Conservation (phyloP, 139 green algal species). For the Ulvella scutata region DNA sequence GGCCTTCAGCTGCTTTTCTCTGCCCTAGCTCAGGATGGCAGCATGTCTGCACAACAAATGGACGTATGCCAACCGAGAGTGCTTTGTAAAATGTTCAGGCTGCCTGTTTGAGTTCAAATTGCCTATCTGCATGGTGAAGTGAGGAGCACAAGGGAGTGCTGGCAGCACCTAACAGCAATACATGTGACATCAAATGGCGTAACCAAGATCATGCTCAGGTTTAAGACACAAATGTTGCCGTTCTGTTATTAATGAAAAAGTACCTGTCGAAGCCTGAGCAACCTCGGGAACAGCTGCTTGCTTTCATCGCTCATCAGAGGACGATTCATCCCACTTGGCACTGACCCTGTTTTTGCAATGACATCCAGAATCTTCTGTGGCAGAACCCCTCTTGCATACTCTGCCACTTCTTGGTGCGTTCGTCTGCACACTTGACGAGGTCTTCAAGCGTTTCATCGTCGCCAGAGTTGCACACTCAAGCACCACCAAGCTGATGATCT, state of each 20-base stretch:
- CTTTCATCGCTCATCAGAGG: slow-evolving; percentile 30
- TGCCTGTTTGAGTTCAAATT: too few species aligned
- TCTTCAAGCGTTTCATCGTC: too few species aligned
- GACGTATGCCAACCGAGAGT: too few species aligned
- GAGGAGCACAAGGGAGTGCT: too few species aligned
- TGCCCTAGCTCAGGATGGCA: slow-evolving; percentile 69
- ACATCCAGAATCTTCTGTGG: background rate
- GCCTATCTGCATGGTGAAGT: too few species aligned
- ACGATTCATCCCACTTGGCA: slow-evolving; percentile 13
- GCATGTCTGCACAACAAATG: slow-evolving; percentile 21
- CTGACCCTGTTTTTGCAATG: background rate
- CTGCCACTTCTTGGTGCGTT: slow-evolving; percentile 22
- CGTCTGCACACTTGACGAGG: background rate
- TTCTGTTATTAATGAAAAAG: too few species aligned
- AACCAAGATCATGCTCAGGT: too few species aligned
- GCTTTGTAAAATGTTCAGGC: too few species aligned
- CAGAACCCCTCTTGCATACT: slow-evolving; percentile 30
- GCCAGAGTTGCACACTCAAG: background rate
- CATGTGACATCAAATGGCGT: too few species aligned
- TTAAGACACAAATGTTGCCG: too few species aligned
- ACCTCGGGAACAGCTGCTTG: slow-evolving; percentile 31
- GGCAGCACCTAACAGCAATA: too few species aligned
- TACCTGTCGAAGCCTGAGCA: slow-evolving; percentile 71
- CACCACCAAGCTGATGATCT: slow-evolving; percentile 32
- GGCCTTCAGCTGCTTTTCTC: background rate